A percentile compares a stretch with the other conserved stretches of the same genome.
Conservation (phyloP, 2,329 filamentous ascomycete genomes). For the Aspergillus hiratsukae region DNA sequence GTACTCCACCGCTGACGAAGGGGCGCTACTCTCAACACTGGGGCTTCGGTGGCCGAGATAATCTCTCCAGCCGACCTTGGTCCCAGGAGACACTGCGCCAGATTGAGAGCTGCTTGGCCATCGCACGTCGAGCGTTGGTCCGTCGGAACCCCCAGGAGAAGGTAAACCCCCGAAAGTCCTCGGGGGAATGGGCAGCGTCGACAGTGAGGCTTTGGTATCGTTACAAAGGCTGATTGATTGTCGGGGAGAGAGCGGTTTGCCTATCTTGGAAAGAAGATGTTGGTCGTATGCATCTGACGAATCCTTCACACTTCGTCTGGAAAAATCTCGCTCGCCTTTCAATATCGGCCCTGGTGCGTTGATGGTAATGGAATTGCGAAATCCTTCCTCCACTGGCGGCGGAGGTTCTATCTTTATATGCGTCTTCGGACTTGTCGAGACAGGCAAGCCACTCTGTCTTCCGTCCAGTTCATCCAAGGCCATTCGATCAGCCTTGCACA, state of each 20-base stretch:
- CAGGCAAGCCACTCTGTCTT: slow-evolving; percentile 23
- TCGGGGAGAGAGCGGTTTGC: slow-evolving; percentile 54
- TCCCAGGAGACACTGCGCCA: slow-evolving; percentile 38
- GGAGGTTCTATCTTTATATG: slow-evolving; percentile 35
- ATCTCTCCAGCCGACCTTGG: slow-evolving; percentile 39
- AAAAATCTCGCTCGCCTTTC: slow-evolving; percentile 57
- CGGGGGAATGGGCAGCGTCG: slow-evolving; percentile 31
- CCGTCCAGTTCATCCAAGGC: slow-evolving; percentile 33
- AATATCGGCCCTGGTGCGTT: slow-evolving; percentile 36
- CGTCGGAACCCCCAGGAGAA: slow-evolving; percentile 29
- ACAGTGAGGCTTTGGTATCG: slow-evolving; percentile 26
- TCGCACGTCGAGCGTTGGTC: slow-evolving; percentile 30
- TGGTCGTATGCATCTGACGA: slow-evolving; percentile 62
- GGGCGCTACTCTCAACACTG: slow-evolving; percentile 40
- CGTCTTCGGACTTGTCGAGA: slow-evolving; percentile 30
- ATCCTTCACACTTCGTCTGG: slow-evolving; percentile 52
- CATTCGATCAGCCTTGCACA: slow-evolving; percentile 33
- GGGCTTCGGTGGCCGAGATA: slow-evolving; percentile 40
- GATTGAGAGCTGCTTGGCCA: slow-evolving; percentile 40
- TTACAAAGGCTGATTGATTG: slow-evolving; percentile 31
- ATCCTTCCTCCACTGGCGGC: slow-evolving; percentile 27
- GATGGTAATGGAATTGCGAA: slow-evolving; percentile 29
- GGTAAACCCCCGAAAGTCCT: slow-evolving; percentile 29
- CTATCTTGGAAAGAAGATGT: slow-evolving; percentile 58
- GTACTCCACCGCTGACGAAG: slow-evolving; percentile 37